Conservation (phyloP, 2,329 filamentous ascomycete species). For the Colletotrichum sidae region DNA sequence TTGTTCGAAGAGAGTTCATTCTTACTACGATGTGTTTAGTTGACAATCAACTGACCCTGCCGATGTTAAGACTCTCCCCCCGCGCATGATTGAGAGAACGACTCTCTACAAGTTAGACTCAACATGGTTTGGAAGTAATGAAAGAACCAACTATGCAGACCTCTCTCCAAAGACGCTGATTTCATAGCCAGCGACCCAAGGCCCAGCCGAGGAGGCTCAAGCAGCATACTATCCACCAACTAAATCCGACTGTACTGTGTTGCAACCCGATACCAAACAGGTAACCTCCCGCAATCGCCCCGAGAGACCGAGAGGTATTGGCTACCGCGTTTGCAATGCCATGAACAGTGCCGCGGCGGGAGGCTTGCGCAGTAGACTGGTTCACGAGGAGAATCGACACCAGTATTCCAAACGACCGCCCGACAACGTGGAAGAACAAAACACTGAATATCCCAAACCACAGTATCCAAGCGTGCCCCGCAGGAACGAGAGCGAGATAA, state of each 20-base stretch:
- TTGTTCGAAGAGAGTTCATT: too few relatives aligned
- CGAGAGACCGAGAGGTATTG: background rate
- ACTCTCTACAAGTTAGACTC: too few relatives aligned
- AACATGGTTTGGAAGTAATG: too few relatives aligned
- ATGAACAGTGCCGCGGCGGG: slow-evolving; percentile 10
- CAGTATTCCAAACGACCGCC: background rate
- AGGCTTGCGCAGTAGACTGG: background rate
- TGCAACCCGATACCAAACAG: slow-evolving; percentile 1
- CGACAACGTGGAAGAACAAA: background rate
- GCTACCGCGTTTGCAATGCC: slow-evolving; percentile 10
- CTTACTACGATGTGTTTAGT: too few relatives aligned
- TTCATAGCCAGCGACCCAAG: background rate
- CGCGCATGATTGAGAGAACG: too few relatives aligned
- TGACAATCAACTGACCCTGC: too few relatives aligned
- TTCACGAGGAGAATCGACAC: slow-evolving; percentile 2
- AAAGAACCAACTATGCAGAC: too few relatives aligned
- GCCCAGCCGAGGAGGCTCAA: background rate
- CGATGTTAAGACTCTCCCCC: too few relatives aligned
- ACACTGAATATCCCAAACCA: background rate
- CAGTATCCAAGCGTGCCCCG: background rate
- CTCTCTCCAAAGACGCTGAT: too few relatives aligned
- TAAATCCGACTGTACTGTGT: background rate
- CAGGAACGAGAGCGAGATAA: background rate
- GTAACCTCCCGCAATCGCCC: background rate
- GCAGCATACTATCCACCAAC: slow-evolving; percentile 4